phyloP scores from a whole-genome alignment of 2,329 filamentous ascomycete species.

The Colletotrichum coccodes region DNA sequence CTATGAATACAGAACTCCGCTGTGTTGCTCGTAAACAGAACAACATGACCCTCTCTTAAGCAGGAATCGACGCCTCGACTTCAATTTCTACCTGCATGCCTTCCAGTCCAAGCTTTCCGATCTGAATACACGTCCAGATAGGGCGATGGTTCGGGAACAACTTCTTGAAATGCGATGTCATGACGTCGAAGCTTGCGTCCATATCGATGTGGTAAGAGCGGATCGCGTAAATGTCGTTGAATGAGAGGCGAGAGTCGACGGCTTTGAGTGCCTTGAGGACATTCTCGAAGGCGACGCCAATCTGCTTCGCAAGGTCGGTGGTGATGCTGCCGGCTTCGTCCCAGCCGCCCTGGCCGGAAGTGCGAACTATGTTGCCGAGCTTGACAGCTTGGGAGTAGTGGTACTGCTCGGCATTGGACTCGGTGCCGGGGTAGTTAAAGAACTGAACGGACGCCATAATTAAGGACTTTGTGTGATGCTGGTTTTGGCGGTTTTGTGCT shows the following conservation, averaged over 20 bases:
- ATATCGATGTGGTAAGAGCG: slow-evolving; percentile 40
- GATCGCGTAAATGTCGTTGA: slow-evolving; percentile 40
- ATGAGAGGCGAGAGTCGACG: slow-evolving; percentile 43
- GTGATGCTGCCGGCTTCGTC: slow-evolving; percentile 34
- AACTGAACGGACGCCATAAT: slow-evolving; percentile 22
- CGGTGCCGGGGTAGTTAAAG: slow-evolving; percentile 32
- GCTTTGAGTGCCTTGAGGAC: slow-evolving; percentile 37
- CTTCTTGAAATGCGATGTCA: slow-evolving; percentile 57
- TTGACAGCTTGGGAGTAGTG: slow-evolving; percentile 42
- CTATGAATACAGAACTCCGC: too few relatives aligned
- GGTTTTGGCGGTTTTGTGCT: neutral
- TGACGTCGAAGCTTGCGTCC: slow-evolving; percentile 43
- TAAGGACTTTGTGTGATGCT: too few relatives aligned
- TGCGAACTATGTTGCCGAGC: slow-evolving; percentile 38
- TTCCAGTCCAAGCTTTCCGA: slow-evolving; percentile 55
- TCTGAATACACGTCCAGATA: slow-evolving; percentile 64
- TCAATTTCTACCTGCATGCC: slow-evolving; percentile 70
- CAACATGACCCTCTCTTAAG: neutral
- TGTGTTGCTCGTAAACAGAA: too few relatives aligned
- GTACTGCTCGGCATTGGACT: slow-evolving; percentile 36
- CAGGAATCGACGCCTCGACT: slow-evolving; percentile 51
- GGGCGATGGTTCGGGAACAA: slow-evolving; percentile 64
- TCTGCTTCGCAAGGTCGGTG: slow-evolving; percentile 47
- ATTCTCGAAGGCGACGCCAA: slow-evolving; percentile 48
- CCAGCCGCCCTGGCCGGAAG: slow-evolving; percentile 40